Evolutionary conservation across 129 eudicot genomes (phyloP).

Genomic region (Helianthus annuus): DNA sequence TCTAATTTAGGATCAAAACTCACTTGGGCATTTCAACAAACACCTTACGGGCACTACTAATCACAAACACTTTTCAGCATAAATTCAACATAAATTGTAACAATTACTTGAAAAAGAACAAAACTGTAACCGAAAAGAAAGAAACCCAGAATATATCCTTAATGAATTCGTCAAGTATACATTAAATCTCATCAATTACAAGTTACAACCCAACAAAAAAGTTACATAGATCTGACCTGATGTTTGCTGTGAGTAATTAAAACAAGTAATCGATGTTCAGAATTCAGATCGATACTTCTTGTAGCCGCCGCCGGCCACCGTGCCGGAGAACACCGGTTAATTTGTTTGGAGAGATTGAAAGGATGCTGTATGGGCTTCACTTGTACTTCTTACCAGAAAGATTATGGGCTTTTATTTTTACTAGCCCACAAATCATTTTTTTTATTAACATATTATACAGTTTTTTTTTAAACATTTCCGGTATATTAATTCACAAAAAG

Average conservation of each 20-base stretch:
- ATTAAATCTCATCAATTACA: background rate
- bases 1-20: background rate
- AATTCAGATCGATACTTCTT: background rate
- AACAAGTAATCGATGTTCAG: background rate
- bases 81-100: background rate
- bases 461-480: too few relatives aligned
- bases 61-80: background rate
- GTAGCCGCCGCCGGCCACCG: background rate
- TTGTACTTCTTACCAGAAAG: too few relatives aligned
- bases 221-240: background rate
- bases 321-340: background rate
- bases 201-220: background rate
- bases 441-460: too few relatives aligned
- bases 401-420: too few relatives aligned
- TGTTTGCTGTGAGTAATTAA: background rate
- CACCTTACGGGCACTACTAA: background rate
- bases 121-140: background rate
- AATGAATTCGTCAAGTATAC: background rate
- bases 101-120: background rate
- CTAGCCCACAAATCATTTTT: too few relatives aligned
- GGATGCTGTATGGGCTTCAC: too few relatives aligned
- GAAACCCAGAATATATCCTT: background rate
- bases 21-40: constrained; percentile 10
- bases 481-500: too few relatives aligned
- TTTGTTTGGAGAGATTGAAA: background rate